phyloP scores from a whole-genome alignment of 2,329 filamentous ascomycete species.

The Aspergillus tubingensis region DNA sequence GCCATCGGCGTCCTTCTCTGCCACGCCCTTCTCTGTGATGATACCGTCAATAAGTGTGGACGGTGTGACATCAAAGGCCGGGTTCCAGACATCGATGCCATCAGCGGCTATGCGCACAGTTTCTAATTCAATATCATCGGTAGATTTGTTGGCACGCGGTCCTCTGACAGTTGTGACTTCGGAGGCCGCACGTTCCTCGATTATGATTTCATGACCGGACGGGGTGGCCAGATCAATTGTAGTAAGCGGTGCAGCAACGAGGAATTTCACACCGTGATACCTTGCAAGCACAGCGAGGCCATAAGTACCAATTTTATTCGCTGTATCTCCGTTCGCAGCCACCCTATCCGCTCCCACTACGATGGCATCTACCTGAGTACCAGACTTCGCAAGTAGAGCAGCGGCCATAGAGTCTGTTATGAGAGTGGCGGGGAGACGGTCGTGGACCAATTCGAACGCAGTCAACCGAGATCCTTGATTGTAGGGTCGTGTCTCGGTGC shows the following conservation, averaged over 20 bases:
- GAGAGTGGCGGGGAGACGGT: conserved; percentile 85
- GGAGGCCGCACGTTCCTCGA: conserved; percentile 79
- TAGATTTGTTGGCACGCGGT: conserved; percentile 61
- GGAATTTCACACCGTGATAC: conserved; percentile 86
- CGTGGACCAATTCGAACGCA: conserved; percentile 93
- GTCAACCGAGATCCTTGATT: conserved; percentile 96
- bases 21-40: conserved; percentile 86
- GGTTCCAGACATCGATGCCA: conserved; percentile 89
- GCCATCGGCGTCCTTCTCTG: conserved; percentile 73
- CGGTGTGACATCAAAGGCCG: conserved; percentile 93
- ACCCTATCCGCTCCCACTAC: conserved; percentile 95
- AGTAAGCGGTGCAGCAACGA: conserved; percentile 91
- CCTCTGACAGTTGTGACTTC: conserved; percentile 87
- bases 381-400: conserved; percentile 66
- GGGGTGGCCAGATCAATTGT: conserved; percentile 84
- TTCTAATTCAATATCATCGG: conserved; percentile 52
- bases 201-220: conserved; percentile 77
- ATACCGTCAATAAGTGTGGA: conserved; percentile 86
- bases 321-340: conserved; percentile 93
- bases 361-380: conserved; percentile 75
- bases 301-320: conserved; percentile 98
- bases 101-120: conserved; percentile 76
- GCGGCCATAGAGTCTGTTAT: conserved; percentile 97
- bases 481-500: conserved; percentile 94
- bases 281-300: conserved; percentile 85